Base-by-base conservation (phyloP, 1,139 yeast genomes). In the Zygoascus hellenicus region DNA sequence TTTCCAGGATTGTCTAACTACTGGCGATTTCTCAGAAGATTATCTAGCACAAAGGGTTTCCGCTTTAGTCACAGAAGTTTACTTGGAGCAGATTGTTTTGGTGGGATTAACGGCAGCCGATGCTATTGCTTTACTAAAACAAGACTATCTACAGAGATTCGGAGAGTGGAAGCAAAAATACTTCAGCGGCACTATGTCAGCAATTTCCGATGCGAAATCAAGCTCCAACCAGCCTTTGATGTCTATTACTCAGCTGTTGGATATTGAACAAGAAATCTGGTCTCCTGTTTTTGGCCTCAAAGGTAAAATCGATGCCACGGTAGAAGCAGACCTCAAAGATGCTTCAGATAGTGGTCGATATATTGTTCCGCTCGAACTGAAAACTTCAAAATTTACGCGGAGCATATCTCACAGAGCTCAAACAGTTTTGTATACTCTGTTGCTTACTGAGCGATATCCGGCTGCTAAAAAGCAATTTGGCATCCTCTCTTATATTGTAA, bases 211-310 rank as follows among this genome's bases (percentile, higher is more conserved):
- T 26, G 60, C 64, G 42, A 55, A 63, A 11, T 49, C 52, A 2
- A 39, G 45, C 16, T 22, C 19, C 6, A 14, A 28, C 2, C 42
- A 47, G 3, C 43, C 51, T 10, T 48, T 47, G 2, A 45, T 66
- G 22, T 56, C 83, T 0, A 80, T 83, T 1, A 72, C 77, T 11
- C 80, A 83, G 47, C 77, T 88, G 4, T 68, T 88, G 36, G 96
- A 87, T 60, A 78, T 87, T 15, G 99, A 92, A 63, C 97, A 92
- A 59, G 86, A 83, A 56, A 81, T 92, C 16, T 82, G 95, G 87
- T 87, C 97, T 0, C 96, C 97, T 0, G 76, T 78, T 60, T 89
- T 76, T 69, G 99, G 99, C 0, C 67, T 94, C n/a, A 81, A 87
- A 54, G 99, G 99, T 1, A 78, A 83, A 58, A 79, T 90, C 13